These are phyloP conservation scores for Ensete glaucum DNA, from an alignment of 176 grass and related monocot genomes.

Conservation along the genomic window DNA sequence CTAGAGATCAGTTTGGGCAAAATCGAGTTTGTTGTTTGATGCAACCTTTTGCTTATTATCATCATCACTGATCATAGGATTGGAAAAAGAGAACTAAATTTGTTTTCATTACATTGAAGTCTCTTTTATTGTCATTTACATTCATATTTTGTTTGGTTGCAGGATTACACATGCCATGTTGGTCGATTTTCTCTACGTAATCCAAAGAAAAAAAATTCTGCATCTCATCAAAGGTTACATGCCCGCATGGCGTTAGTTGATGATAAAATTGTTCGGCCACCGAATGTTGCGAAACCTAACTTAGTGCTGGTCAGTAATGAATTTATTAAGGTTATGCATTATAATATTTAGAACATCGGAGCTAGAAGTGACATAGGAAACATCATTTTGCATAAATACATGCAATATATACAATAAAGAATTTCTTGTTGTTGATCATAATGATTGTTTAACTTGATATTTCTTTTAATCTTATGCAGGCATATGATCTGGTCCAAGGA, in stretches of 20 bases:
- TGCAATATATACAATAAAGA: background rate
- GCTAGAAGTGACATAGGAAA: background rate
- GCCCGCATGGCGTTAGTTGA: constrained; percentile 47
- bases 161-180: constrained; percentile 23
- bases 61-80: no score
- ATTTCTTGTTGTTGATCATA: background rate
- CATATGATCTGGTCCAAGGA: constrained; percentile 89
- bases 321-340: background rate
- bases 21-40: no score
- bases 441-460: constrained; percentile 6
- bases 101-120: no score
- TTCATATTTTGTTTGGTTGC: background rate
- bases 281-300: constrained; percentile 37
- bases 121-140: background rate
- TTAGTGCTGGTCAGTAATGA: constrained; percentile 48
- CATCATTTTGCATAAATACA: constrained; percentile 5
- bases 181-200: constrained; percentile 21
- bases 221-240: constrained; percentile 30
- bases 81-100: no score
- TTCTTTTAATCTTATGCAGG: constrained; percentile 44
- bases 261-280: constrained; percentile 31
- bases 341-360: background rate
- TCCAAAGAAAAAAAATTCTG: constrained; percentile 22
- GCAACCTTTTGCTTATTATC: no score
- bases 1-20: no score